A percentile compares a stretch with the other conserved stretches of the same genome.
Conservation (phyloP, 495 filamentous ascomycete genomes). For the Penicillium paxilli region DNA sequence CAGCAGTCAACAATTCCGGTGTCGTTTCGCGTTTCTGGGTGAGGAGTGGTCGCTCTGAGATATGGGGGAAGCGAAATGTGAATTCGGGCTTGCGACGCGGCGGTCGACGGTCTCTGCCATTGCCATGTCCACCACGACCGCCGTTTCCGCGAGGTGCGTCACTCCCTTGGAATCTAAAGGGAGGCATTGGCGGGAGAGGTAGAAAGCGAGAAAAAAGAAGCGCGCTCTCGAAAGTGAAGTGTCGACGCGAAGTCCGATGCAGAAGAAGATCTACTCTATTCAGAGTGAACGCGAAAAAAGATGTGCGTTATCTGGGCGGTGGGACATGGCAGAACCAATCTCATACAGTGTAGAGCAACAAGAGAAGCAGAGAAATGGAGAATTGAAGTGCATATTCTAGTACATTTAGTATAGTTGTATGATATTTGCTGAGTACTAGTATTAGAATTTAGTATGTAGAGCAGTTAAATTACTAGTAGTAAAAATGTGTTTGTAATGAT, state of each 20-base stretch:
- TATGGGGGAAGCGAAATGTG: slow-evolving; percentile 44
- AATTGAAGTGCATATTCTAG: too few relatives aligned
- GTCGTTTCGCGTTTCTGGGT: slow-evolving; percentile 34
- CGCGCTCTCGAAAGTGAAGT: background rate
- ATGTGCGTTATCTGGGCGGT: background rate
- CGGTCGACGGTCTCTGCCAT: slow-evolving; percentile 22
- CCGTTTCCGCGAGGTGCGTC: background rate
- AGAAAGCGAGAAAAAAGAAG: background rate
- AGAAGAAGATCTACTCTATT: background rate
- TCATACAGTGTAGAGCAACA: too few relatives aligned
- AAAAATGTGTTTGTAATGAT: too few relatives aligned
- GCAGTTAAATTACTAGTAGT: too few relatives aligned
- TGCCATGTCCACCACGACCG: background rate
- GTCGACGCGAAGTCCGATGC: background rate
- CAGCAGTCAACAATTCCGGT: slow-evolving; percentile 36
- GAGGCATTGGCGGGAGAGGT: slow-evolving; percentile 9
- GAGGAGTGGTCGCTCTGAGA: slow-evolving; percentile 48
- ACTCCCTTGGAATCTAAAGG: slow-evolving; percentile 44
- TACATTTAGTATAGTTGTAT: too few relatives aligned
- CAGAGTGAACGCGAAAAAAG: background rate
- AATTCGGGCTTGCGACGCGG: slow-evolving; percentile 38
- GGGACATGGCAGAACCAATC: background rate
- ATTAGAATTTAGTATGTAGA: too few relatives aligned
- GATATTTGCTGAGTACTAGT: too few relatives aligned
- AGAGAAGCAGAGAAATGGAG: too few relatives aligned